phyloP scores from a whole-genome alignment of 768 basidiomycete genomes.

The Lactarius psammicola region DNA sequence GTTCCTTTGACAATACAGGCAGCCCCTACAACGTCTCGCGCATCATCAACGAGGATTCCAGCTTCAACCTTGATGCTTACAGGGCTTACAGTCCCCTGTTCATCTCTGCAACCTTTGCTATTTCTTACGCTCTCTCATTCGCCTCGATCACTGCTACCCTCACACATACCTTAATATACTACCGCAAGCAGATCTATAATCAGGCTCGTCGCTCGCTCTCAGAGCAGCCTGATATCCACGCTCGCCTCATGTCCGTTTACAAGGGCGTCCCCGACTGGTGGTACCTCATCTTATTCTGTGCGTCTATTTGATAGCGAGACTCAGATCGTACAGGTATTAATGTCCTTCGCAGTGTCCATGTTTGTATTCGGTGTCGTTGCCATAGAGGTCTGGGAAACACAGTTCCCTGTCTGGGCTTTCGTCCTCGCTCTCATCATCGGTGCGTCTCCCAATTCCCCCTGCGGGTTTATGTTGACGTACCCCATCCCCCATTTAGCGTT shows the following conservation, averaged over 20 bases:
- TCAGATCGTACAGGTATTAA: not conserved
- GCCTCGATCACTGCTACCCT: constrained; percentile 75
- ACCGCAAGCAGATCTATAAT: constrained; percentile 74
- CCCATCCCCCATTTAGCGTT: constrained; percentile 35
- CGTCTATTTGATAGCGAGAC: not conserved
- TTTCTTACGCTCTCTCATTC: constrained; percentile 80
- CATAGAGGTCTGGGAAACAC: constrained; percentile 70
- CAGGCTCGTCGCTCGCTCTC: constrained; percentile 67
- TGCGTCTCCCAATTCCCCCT: constrained; percentile 30
- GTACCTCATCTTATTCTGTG: constrained; percentile 62
- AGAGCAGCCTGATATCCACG: constrained; percentile 84
- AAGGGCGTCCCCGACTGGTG: constrained; percentile 71
- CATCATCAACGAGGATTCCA: constrained; percentile 53
- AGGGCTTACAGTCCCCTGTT: constrained; percentile 59
- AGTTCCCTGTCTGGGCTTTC: constrained; percentile 72
- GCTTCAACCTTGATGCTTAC: constrained; percentile 57
- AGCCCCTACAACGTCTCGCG: constrained; percentile 52
- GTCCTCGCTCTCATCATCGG: constrained; percentile 64
- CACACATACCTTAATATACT: constrained; percentile 68
- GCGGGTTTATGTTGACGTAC: not conserved
- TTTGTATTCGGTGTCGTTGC: constrained; percentile 64
- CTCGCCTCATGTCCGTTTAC: constrained; percentile 78
- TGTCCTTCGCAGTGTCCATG: constrained; percentile 41
- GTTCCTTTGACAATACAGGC: constrained; percentile 81
- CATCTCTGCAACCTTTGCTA: constrained; percentile 65